These are phyloP conservation scores for Rhizomucor pusillus DNA, from an alignment of 371 early-diverging fungal species.

Conservation along the genomic window DNA sequence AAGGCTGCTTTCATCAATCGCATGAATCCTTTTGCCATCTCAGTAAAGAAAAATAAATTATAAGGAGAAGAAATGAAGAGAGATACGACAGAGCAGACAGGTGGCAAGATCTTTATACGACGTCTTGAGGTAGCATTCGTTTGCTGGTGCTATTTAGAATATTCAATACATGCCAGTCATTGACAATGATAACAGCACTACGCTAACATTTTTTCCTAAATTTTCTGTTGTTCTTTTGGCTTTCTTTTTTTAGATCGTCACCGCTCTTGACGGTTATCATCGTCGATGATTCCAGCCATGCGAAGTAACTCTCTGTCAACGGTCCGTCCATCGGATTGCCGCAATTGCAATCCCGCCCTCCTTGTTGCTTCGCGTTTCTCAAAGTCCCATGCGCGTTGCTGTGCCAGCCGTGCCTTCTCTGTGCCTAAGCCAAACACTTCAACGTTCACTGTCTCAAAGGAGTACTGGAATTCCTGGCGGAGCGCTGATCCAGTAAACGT, in stretches of 20 bases:
- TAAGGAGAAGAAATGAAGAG: not conserved
- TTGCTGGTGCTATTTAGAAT: constrained; percentile 1
- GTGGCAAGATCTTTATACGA: too few relatives aligned
- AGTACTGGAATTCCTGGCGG: constrained; percentile 13
- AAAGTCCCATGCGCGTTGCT: constrained; percentile 57
- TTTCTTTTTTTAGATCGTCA: not conserved
- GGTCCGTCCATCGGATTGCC: constrained; percentile 34
- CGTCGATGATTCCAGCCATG: constrained; percentile 50
- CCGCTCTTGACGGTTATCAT: constrained; percentile 13
- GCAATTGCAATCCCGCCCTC: constrained; percentile 44
- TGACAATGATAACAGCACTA: too few relatives aligned
- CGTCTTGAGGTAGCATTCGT: not conserved
- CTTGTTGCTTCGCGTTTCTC: constrained; percentile 52
- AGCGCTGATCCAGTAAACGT: constrained; percentile 19
- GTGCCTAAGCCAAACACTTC: constrained; percentile 64
- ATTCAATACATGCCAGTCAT: not conserved
- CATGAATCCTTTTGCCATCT: too few relatives aligned
- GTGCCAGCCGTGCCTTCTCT: constrained; percentile 36
- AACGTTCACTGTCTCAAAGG: constrained; percentile 53
- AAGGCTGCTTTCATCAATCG: constrained; percentile 3
- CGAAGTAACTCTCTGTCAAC: constrained; percentile 45
- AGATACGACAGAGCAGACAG: not conserved
- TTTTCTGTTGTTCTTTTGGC: not conserved
- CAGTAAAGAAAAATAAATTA: not conserved
- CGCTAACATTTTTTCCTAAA: too few relatives aligned